A percentile compares a stretch with the other conserved stretches of the same genome.
These are phyloP conservation scores for Yarrowia phangngaensis DNA, from an alignment of 805 yeast genomes.

Conservation along the genomic window DNA sequence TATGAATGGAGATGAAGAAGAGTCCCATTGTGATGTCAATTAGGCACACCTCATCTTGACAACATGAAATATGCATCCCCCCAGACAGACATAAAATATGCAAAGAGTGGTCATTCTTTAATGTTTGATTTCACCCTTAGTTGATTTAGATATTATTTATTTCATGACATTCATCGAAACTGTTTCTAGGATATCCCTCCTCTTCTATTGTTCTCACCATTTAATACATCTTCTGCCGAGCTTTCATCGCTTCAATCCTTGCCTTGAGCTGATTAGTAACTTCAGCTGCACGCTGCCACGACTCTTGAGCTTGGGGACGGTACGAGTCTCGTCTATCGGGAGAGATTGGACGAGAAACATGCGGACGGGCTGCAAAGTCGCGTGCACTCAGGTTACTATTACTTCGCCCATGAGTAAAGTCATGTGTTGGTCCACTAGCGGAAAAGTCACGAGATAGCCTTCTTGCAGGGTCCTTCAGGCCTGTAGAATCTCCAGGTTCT, in stretches of 20 bases:
- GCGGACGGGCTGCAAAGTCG: constrained; percentile 1
- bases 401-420: no score
- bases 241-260: constrained; percentile 85
- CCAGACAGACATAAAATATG: neutral
- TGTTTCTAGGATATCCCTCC: no score
- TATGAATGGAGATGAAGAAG: constrained; percentile 42
- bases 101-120: no score
- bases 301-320: constrained; percentile 23
- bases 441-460: constrained; percentile 2
- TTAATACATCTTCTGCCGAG: constrained; percentile 35
- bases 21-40: constrained; percentile 2
- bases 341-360: constrained; percentile 3
- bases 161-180: no score
- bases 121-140: no score
- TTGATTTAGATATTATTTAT: no score
- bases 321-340: constrained; percentile 19
- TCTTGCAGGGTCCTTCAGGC: no score
- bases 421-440: no score
- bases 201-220: neutral
- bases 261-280: constrained; percentile 83
- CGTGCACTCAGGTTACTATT: neutral
- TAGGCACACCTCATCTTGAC: neutral
- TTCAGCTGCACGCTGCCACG: constrained; percentile 84
- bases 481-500: neutral
- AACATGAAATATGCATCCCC: neutral